Percentiles rank a stretch among this genome's conserved stretches.
These are phyloP conservation scores for Pneumocystis jirovecii DNA, from an alignment of 1,139 yeast species.

Conservation along the genomic window DNA sequence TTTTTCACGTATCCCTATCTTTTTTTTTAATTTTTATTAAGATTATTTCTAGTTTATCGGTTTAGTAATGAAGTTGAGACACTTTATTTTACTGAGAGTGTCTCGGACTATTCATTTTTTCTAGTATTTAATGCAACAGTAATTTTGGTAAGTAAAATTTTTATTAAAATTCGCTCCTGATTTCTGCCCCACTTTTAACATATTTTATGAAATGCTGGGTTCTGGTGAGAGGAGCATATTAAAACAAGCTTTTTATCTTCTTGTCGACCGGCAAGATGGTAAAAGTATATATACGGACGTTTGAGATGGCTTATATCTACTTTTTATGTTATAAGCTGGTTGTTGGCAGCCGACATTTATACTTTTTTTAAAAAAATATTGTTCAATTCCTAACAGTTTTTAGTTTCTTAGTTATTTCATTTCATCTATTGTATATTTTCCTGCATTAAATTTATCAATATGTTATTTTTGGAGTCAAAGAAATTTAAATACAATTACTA, in stretches of 20 bases:
- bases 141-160: constrained; percentile 21
- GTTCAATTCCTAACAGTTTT: not conserved
- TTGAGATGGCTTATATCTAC: not conserved
- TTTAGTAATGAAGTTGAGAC: constrained; percentile 23
- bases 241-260: not conserved
- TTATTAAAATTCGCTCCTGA: not conserved
- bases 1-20: not conserved
- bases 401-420: not conserved
- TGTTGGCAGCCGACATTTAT: not conserved
- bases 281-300: not conserved
- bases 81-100: constrained; percentile 19
- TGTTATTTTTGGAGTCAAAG: constrained; percentile 1
- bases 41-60: constrained; percentile 19
- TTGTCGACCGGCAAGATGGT: not conserved
- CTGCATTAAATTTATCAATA: not conserved
- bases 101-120: constrained; percentile 24
- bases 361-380: not conserved
- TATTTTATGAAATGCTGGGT: not conserved
- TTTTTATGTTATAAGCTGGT: not conserved
- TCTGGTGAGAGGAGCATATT: not conserved
- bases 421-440: not conserved
- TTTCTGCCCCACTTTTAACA: not conserved
- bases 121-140: constrained; percentile 20
- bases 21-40: not conserved
- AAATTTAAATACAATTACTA: not conserved